phyloP scores from a whole-genome alignment of 441 rosid genomes.

The Populus hybrid region DNA sequence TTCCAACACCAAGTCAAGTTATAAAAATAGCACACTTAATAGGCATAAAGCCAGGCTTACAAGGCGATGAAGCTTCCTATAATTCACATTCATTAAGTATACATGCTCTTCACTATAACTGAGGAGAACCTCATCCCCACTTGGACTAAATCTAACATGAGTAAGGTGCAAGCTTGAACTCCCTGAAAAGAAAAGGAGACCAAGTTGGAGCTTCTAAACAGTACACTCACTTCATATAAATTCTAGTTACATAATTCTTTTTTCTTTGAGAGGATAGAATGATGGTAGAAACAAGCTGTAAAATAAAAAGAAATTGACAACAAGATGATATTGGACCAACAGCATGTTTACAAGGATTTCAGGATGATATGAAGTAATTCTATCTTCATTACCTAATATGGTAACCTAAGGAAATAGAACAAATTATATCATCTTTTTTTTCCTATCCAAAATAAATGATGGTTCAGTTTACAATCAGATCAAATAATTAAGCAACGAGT shows the following conservation, averaged over 20 bases:
- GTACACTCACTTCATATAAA: neutral
- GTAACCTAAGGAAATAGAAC: neutral
- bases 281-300: neutral
- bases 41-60: neutral
- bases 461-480: neutral
- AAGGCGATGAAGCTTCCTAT: constrained; percentile 44
- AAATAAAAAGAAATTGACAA: neutral
- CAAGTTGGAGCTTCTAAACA: constrained; percentile 3
- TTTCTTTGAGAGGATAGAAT: neutral
- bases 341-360: neutral
- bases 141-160: constrained; percentile 92
- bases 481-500: neutral
- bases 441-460: neutral
- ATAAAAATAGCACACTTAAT: neutral
- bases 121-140: constrained; percentile 90
- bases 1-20: neutral
- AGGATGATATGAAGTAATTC: neutral
- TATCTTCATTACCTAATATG: neutral
- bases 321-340: neutral
- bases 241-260: neutral
- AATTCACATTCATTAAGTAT: constrained; percentile 72
- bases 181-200: constrained; percentile 51
- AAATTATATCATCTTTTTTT: too few species aligned
- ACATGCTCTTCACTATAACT: constrained; percentile 98
- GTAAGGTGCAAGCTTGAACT: constrained; percentile 79